Conservation (phyloP, 345 rosid species). For the Gossypium herbaceum region DNA sequence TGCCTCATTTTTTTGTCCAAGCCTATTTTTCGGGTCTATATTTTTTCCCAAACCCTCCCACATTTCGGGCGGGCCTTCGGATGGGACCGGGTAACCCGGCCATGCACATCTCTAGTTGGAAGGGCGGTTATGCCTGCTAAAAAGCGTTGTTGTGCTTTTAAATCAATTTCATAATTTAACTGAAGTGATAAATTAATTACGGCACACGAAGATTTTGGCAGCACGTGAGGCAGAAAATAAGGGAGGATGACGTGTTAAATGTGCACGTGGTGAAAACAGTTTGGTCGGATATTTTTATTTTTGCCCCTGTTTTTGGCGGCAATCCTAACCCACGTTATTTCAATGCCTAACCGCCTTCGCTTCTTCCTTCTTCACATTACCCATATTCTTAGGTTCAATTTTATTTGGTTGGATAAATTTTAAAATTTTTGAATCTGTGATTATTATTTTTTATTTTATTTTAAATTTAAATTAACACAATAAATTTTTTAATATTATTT, state of each 20-base stretch:
- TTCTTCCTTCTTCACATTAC: background rate
- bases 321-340: conserved; percentile 18
- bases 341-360: background rate
- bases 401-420: too few species aligned
- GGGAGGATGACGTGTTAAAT: background rate
- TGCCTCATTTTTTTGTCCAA: too few species aligned
- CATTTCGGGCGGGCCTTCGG: fast-evolving
- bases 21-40: too few species aligned
- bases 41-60: too few species aligned
- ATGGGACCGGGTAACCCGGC: too few species aligned
- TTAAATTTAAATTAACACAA: too few species aligned
- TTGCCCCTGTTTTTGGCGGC: conserved; percentile 31
- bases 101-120: background rate
- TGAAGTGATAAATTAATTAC: background rate
- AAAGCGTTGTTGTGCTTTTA: background rate
- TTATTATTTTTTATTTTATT: too few species aligned
- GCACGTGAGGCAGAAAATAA: background rate
- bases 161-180: background rate
- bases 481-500: too few species aligned
- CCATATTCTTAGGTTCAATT: background rate
- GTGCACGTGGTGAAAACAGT: conserved; percentile 10
- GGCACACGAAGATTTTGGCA: background rate
- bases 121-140: background rate
- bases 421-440: too few species aligned
- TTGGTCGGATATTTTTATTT: conserved; percentile 13